phyloP scores from a whole-genome alignment of 2,329 filamentous ascomycete genomes.

The Fusarium proliferatum region DNA sequence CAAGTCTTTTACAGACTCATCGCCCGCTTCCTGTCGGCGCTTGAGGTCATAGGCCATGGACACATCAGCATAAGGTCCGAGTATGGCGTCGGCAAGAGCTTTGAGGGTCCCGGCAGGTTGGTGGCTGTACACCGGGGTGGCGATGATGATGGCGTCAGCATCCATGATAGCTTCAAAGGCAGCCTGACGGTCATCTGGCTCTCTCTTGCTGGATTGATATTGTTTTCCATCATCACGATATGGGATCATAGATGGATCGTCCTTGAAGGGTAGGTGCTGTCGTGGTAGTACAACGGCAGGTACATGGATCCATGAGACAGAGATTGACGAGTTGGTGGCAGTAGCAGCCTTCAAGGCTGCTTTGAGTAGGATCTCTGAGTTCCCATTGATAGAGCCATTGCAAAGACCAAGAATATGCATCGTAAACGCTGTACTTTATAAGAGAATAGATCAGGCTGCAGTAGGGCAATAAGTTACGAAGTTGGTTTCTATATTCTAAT shows the following conservation, averaged over 20 bases:
- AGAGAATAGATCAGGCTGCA: background rate
- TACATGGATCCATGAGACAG: background rate
- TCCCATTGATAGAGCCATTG: background rate
- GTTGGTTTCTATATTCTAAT: too few relatives aligned
- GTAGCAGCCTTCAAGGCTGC: background rate
- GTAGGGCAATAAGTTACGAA: too few relatives aligned
- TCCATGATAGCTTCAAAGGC: background rate
- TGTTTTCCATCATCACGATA: background rate
- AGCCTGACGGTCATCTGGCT: background rate
- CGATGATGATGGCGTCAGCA: fast-evolving
- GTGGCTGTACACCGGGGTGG: background rate
- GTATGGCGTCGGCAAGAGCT: fast-evolving
- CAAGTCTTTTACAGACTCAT: background rate
- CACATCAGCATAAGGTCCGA: background rate
- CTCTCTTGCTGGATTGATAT: fast-evolving
- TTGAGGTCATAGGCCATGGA: fast-evolving
- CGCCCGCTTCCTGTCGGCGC: background rate
- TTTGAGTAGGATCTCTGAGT: background rate
- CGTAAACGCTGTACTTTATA: fast-evolving
- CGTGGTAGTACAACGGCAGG: background rate
- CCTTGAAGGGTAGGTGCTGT: background rate
- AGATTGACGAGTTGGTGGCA: fast-evolving
- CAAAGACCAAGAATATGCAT: background rate
- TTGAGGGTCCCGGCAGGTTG: background rate
- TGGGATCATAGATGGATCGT: background rate